Percentiles rank a stretch among this genome's conserved stretches.
phyloP scores from a whole-genome alignment of 345 rosid genomes.

The Lepidium didymum region DNA sequence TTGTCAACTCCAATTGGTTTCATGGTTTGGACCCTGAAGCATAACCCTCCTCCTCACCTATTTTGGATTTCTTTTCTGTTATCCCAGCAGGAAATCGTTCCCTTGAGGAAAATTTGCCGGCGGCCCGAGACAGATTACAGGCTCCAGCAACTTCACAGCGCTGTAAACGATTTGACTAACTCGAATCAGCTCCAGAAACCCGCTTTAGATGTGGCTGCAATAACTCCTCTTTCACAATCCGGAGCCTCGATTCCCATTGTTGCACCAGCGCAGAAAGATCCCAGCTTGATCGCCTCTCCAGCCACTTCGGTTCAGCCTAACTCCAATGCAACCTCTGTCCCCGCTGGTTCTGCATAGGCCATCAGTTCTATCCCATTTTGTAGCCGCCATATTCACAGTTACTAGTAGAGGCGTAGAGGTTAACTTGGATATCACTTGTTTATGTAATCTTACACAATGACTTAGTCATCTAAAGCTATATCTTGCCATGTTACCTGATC shows the following conservation, averaged over 20 bases:
- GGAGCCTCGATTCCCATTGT: conserved; percentile 11
- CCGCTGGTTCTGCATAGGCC: conserved; percentile 18
- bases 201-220: conserved; percentile 1
- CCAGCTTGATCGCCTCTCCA: conserved; percentile 2
- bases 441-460: conserved; percentile 10
- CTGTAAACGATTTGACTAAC: conserved; percentile 35
- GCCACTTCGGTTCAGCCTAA: conserved; percentile 22
- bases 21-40: not conserved
- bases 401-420: conserved; percentile 21
- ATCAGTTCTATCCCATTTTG: conserved; percentile 1
- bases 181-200: conserved; percentile 30
- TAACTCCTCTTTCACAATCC: conserved; percentile 11
- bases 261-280: conserved; percentile 12
- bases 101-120: conserved; percentile 85
- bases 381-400: conserved; percentile 16
- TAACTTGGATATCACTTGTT: conserved; percentile 14
- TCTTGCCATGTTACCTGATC: conserved; percentile 8
- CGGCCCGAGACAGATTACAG: conserved; percentile 99
- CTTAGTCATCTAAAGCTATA: conserved; percentile 19
- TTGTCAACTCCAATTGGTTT: not conserved
- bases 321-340: conserved; percentile 18
- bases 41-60: conserved; percentile 15
- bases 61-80: conserved; percentile 17
- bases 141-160: conserved; percentile 84
- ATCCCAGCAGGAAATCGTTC: conserved; percentile 85